A percentile compares a stretch with the other conserved stretches of the same genome.
Conservation (phyloP, 2,329 filamentous ascomycete genomes). For the Sporothrix dimorphospora region DNA sequence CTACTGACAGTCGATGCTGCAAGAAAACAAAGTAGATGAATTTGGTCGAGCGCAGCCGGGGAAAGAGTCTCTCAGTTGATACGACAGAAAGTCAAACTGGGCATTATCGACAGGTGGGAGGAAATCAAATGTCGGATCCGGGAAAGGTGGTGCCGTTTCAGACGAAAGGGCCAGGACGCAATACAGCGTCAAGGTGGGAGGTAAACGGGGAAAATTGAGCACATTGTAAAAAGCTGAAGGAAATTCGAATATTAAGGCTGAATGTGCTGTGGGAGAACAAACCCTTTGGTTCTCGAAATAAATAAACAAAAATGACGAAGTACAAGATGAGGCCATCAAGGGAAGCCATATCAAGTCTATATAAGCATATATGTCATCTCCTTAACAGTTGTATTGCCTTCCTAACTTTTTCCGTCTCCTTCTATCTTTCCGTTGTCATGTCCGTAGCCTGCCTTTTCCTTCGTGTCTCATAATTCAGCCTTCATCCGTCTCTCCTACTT, state of each 20-base stretch:
- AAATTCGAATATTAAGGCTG: too few relatives aligned
- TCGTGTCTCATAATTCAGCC: background rate
- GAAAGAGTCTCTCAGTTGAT: background rate
- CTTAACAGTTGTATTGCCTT: too few relatives aligned
- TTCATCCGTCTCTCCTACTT: background rate
- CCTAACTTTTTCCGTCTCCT: background rate
- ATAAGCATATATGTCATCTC: background rate
- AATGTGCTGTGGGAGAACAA: background rate
- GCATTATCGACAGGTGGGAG: background rate
- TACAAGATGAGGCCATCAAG: background rate
- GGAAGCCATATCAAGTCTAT: too few relatives aligned
- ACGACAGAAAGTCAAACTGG: background rate
- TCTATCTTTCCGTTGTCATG: background rate
- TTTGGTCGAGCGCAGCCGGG: background rate
- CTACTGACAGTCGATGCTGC: background rate
- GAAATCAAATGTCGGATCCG: background rate
- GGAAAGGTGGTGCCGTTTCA: background rate
- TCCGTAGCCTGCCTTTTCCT: too few relatives aligned
- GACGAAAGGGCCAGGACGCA: background rate
- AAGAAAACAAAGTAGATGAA: background rate
- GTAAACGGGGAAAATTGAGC: background rate
- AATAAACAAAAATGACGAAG: too few relatives aligned
- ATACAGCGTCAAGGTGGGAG: background rate
- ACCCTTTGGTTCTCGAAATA: too few relatives aligned
- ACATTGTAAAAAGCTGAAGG: background rate